Evolutionary conservation across 2,329 filamentous ascomycete species (phyloP).

Genomic region (Phoma sp.): DNA sequence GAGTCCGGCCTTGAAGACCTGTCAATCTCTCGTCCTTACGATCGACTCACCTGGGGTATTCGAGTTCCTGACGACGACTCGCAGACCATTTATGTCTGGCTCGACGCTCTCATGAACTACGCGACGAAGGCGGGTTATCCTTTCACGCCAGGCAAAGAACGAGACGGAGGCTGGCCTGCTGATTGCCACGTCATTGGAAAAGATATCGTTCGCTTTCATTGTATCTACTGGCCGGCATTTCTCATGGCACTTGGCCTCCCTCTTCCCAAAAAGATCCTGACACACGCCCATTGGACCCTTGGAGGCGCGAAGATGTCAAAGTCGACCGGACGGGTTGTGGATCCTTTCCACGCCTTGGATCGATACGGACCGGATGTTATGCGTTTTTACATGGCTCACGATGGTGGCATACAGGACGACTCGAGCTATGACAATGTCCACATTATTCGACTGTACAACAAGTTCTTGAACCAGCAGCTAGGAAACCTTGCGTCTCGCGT

Average conservation of each 20-base stretch:
- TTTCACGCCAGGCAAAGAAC: slow-evolving; percentile 70
- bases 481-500: slow-evolving; percentile 82
- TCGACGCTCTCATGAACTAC: slow-evolving; percentile 95
- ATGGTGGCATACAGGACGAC: slow-evolving; percentile 78
- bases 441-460: slow-evolving; percentile 79
- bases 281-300: slow-evolving; percentile 96
- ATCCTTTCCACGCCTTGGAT: slow-evolving; percentile 89
- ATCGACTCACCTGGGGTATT: slow-evolving; percentile 85
- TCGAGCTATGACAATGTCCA: slow-evolving; percentile 82
- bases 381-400: slow-evolving; percentile 85
- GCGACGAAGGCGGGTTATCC: slow-evolving; percentile 87
- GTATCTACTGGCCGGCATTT: slow-evolving; percentile 97
- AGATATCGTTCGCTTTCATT: slow-evolving; percentile 93
- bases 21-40: slow-evolving; percentile 82
- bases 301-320: slow-evolving; percentile 95
- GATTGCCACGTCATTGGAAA: slow-evolving; percentile 94
- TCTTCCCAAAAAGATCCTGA: slow-evolving; percentile 78
- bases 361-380: slow-evolving; percentile 87
- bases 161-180: slow-evolving; percentile 79
- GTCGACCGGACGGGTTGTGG: slow-evolving; percentile 91
- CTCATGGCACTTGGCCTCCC: slow-evolving; percentile 86
- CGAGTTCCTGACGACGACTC: slow-evolving; percentile 80
- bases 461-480: slow-evolving; percentile 75
- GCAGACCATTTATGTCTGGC: slow-evolving; percentile 98
- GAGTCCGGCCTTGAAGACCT: slow-evolving; percentile 80